A percentile compares a stretch with the other conserved stretches of the same genome.
Conservation (phyloP, 768 basidiomycete genomes). For the Macrolepiota dolichaula region DNA sequence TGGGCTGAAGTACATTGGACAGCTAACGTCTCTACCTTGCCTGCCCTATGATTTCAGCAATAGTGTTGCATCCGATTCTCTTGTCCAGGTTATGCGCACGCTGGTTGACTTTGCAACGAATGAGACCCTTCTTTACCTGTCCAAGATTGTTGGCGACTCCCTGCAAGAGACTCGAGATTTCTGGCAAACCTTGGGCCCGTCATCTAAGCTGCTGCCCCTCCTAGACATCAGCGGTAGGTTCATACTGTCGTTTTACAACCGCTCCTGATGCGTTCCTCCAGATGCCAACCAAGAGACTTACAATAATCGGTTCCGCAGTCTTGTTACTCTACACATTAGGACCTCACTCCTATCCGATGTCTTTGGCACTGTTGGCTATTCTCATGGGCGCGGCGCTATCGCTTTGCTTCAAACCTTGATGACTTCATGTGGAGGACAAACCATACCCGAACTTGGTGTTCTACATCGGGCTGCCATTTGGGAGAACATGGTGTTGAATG, state of each 20-base stretch:
- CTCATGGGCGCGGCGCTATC: constrained; percentile 75
- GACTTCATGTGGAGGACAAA: constrained; percentile 55
- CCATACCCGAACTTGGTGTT: constrained; percentile 70
- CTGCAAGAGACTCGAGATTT: constrained; percentile 67
- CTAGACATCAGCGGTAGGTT: constrained; percentile 47
- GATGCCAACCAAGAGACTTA: constrained; percentile 46
- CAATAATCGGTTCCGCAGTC: constrained; percentile 65
- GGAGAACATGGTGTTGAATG: constrained; percentile 82
- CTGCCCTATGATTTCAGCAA: constrained; percentile 87
- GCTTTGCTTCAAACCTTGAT: constrained; percentile 74
- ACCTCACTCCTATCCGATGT: constrained; percentile 84
- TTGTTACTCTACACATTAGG: constrained; percentile 75
- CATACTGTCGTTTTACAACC: not conserved
- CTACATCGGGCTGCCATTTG: constrained; percentile 81
- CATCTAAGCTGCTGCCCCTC: constrained; percentile 63
- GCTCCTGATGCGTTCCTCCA: constrained; percentile 17
- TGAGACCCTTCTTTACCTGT: constrained; percentile 69
- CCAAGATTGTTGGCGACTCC: constrained; percentile 66
- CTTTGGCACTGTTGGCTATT: constrained; percentile 78
- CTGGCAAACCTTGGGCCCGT: constrained; percentile 52
- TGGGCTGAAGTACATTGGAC: constrained; percentile 70
- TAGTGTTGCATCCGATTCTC: constrained; percentile 80
- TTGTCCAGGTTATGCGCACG: constrained; percentile 85
- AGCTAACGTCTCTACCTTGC: constrained; percentile 79
- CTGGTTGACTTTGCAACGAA: constrained; percentile 84